Base-by-base conservation (phyloP, 2,329 filamentous ascomycete genomes). In the Didymella segeticola region DNA sequence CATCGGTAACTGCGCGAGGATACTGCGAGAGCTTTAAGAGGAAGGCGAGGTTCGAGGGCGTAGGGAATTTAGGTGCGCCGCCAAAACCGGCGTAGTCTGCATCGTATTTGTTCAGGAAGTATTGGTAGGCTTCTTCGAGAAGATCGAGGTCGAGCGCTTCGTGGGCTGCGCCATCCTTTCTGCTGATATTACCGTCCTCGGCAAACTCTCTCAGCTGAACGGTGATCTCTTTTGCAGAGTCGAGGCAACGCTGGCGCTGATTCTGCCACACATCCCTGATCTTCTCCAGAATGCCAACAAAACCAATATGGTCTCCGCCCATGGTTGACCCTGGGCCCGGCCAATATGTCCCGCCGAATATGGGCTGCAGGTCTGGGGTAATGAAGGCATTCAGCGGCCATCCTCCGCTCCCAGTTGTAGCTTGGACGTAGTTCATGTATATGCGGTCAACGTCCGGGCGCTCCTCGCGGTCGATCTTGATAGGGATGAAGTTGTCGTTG, bases 361-460 rank as follows among this genome's bases (percentile, higher is more conserved):
- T 89, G 0, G 95, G 95, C 69, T 96, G 89, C 22, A 98, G 83
- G 63, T 96, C 88, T 0, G 95, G 92, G 0, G 95, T 99, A 25
- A 98, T 83, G 72, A 99, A 98, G n/a, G 96, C 88, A 69, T 97
- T 98, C 56, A 98, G 78, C 1, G 95, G 95, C 93, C 95, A 98
- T 31, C 95, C 95, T 9, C 92, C 93, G 1, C 86, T 88, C 17
- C 90, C 92, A 53, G 89, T 96, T 10, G 95, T 93, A 1, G 93
- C 93, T 73, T 97, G 92, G 33, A 96, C 89, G 74, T 96, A 99
- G 78, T 96, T 96, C 91, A 97, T 97, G 75, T 98, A 98, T 61
- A 98, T 93, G 57, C 90, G 87, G 70, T 99, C 95, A 60, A 98
- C 86, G 70, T 98, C 93, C 8, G 93, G 93, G 22, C 93, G 87